Evolutionary conservation across 345 rosid genomes (phyloP).

Genomic region (Anastatica hierochuntica): DNA sequence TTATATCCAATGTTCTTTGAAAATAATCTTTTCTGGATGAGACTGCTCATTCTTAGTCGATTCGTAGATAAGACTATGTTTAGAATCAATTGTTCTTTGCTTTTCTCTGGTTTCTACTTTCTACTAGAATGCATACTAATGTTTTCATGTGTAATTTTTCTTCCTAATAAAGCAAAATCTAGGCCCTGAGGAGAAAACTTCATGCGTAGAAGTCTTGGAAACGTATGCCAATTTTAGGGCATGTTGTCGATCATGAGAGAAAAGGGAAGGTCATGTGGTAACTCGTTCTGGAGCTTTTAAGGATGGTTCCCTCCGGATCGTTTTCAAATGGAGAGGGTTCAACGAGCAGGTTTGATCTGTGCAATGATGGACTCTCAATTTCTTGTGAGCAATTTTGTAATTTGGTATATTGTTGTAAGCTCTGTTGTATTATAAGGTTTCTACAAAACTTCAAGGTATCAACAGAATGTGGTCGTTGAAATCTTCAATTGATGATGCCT

Average conservation of each 20-base stretch:
- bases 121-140: too few relatives aligned
- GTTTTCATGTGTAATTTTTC: neutral
- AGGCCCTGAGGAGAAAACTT: conserved; percentile 84
- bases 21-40: too few relatives aligned
- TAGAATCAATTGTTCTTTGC: too few relatives aligned
- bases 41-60: too few relatives aligned
- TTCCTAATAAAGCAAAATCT: conserved; percentile 67
- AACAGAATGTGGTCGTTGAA: conserved; percentile 97
- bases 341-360: neutral
- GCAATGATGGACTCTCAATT: too few relatives aligned
- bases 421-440: conserved; percentile 45
- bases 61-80: too few relatives aligned
- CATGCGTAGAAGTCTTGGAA: conserved; percentile 84
- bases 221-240: conserved; percentile 89
- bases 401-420: neutral
- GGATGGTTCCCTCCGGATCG: neutral
- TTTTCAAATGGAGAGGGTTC: neutral
- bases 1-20: too few relatives aligned
- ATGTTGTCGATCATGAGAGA: conserved; percentile 93
- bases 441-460: conserved; percentile 94
- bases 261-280: conserved; percentile 97
- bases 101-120: too few relatives aligned
- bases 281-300: conserved; percentile 3
- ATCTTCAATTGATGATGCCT: conserved; percentile 78
- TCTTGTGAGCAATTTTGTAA: neutral